phyloP scores from a whole-genome alignment of 2,329 filamentous ascomycete species.

The Alternaria postmessia region DNA sequence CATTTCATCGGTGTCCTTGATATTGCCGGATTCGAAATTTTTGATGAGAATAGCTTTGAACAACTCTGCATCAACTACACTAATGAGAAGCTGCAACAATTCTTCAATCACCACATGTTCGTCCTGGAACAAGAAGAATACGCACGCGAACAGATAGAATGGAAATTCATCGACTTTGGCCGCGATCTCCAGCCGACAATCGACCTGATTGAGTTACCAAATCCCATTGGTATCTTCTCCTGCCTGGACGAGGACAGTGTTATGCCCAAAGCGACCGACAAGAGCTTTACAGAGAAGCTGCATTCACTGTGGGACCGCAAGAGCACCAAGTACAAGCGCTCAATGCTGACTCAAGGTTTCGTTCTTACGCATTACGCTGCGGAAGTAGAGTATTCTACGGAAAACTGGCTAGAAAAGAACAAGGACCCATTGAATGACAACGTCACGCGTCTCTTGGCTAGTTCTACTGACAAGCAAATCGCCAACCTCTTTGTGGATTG shows the following conservation, averaged over 20 bases:
- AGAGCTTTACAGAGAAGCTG: conserved; percentile 96
- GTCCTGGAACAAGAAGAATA: conserved; percentile 99
- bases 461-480: conserved; percentile 83
- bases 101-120: conserved; percentile 99
- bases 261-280: conserved; percentile 98
- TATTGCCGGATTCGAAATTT: conserved; percentile 99
- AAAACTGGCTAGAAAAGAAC: conserved; percentile 98
- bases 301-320: conserved; percentile 97
- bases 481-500: conserved; percentile 89
- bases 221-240: conserved; percentile 98
- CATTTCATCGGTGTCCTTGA: conserved; percentile 98
- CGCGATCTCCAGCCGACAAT: conserved; percentile 97
- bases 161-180: conserved; percentile 99
- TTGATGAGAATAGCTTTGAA: conserved; percentile 98
- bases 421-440: conserved; percentile 99
- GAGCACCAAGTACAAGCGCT: conserved; percentile 89
- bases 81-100: conserved; percentile 98
- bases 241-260: conserved; percentile 97
- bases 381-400: conserved; percentile 95
- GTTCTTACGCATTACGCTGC: conserved; percentile 97
- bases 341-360: conserved; percentile 88
- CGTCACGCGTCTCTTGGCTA: conserved; percentile 84
- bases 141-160: conserved; percentile 95
- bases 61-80: conserved; percentile 99
- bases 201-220: conserved; percentile 92